phyloP scores from a whole-genome alignment of 1,284 basidiomycete genomes.

The Sporisorium graminicola region DNA sequence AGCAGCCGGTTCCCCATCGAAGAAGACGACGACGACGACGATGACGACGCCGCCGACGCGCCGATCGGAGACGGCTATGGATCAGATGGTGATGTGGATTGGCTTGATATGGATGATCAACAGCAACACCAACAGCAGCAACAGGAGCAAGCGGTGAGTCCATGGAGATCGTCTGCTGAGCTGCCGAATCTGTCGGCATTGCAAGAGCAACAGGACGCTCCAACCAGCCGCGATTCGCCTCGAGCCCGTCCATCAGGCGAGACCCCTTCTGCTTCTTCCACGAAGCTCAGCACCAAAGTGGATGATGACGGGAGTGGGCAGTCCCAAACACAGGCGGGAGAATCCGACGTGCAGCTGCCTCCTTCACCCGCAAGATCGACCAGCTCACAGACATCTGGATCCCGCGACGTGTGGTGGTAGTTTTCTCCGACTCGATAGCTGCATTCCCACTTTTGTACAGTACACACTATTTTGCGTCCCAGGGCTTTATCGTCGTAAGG shows the following conservation, averaged over 20 bases:
- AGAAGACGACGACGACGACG: constrained; percentile 28
- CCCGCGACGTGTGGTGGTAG: constrained; percentile 40
- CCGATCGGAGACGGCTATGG: constrained; percentile 18
- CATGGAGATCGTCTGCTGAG: constrained; percentile 24
- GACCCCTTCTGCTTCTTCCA: background rate
- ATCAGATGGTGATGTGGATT: constrained; percentile 23
- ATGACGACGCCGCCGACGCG: too few species aligned
- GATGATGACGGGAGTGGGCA: background rate
- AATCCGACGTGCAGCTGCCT: constrained; percentile 5
- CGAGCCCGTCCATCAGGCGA: background rate
- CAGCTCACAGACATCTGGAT: constrained; percentile 12
- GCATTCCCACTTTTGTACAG: background rate
- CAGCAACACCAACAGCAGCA: constrained; percentile 1
- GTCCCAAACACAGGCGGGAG: background rate
- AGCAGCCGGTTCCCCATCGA: constrained; percentile 30
- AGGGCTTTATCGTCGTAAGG: background rate
- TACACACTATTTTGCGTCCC: constrained; percentile 1
- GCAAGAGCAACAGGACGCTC: background rate
- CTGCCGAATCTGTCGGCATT: constrained; percentile 2
- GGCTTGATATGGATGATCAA: constrained; percentile 14
- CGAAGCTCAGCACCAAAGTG: background rate
- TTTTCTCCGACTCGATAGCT: background rate
- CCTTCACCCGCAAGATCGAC: constrained; percentile 26
- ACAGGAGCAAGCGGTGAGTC: background rate
- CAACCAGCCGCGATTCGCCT: background rate